Evolutionary conservation across 2,329 filamentous ascomycete genomes (phyloP).

Genomic region (Metarhizium humberi): DNA sequence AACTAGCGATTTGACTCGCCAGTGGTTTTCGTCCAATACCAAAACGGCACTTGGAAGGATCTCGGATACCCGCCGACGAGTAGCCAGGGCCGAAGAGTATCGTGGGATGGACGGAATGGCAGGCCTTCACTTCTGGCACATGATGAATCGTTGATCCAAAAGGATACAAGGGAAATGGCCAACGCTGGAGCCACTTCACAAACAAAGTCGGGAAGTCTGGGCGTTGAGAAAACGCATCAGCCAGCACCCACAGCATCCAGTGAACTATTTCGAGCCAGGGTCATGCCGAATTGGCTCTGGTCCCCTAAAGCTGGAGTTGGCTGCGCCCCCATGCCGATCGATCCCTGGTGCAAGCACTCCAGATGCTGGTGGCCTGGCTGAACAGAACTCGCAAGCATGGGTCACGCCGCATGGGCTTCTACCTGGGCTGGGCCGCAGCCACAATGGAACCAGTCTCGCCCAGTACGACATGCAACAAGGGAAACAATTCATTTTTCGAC

Average conservation of each 20-base stretch:
- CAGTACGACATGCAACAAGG: background rate
- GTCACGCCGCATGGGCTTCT: background rate
- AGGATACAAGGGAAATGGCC: background rate
- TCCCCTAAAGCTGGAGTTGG: background rate
- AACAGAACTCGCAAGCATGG: background rate
- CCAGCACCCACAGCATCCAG: background rate
- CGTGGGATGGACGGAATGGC: background rate
- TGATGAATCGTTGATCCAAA: background rate
- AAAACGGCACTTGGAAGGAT: background rate
- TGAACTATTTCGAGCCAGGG: background rate
- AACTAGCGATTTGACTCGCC: background rate
- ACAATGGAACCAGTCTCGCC: background rate
- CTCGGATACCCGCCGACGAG: background rate
- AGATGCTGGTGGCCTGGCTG: background rate
- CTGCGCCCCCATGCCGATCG: background rate
- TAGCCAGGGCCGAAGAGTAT: background rate
- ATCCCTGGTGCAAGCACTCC: background rate
- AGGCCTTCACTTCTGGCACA: background rate
- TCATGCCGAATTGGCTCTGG: background rate
- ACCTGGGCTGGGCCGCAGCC: background rate
- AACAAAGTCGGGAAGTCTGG: background rate
- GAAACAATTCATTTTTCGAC: background rate
- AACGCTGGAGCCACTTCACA: background rate
- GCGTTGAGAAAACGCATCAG: background rate
- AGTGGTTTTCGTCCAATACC: background rate